Evolutionary conservation across 306 rosid species (phyloP), one percentile per base, ranked within the genome.

Genomic region (Sechiopsis laciniata): DNA sequence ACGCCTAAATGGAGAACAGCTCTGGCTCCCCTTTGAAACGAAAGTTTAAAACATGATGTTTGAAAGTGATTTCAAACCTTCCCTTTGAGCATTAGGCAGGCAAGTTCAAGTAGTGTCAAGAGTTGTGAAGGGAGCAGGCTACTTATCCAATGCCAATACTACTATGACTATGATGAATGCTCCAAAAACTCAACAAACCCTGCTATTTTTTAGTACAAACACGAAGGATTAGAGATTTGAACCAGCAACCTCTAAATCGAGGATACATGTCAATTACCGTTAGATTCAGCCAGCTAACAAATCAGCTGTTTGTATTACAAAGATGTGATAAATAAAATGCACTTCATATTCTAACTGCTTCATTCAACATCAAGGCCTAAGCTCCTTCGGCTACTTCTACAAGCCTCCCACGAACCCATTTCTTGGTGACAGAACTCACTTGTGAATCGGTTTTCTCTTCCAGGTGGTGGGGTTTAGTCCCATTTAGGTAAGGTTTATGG

Each of bases 401-500:
- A 2, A 91, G 95, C 83, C 90, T 89, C 80, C 99, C 97, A 8
- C 97, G 82, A 76, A 89, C 84, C 99, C 99, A 95, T 79, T 75
- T 91, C 76, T 84, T 95, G 4, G 87, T 79, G 67, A 78, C 78
- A 13, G 83, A 10, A 66, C 29, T 78, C 17, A 84, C 52, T 51
- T 80, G 77, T n/a, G 81, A 71, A 62, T 55, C 76, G 6, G 80
- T 50, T 58, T 80, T 84, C 61, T 84, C 85, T 68, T 73, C 73
- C 66, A 60, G 67, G 69, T 74, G 77, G 74, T 80, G 79, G 55
- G 32, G 78, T 55, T 66, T 82, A 77, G 82, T 78, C 75, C 82
- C 82, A 19, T 79, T 77, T 29, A 83, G 64, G 63, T 76, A 78
- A 79, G 76, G 64, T 24, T 85, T 74, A 58, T 80, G 57, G 72